A percentile compares a stretch with the other conserved stretches of the same genome.
Evolutionary conservation across 768 basidiomycete species (phyloP).

Genomic region (Hysterangium stoloniferum): DNA sequence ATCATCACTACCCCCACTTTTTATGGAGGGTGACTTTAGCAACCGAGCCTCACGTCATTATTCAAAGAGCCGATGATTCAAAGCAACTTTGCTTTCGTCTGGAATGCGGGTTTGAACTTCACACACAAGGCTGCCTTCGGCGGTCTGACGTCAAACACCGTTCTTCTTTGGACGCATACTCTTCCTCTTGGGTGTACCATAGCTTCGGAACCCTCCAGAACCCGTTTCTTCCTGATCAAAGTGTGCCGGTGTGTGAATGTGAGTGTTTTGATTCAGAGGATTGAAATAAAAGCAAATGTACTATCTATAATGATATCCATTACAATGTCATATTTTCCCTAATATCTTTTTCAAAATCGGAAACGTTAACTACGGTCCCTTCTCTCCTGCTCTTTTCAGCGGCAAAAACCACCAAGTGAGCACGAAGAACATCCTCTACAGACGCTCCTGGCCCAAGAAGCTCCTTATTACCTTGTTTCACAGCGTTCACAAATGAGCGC

Average conservation of each 20-base stretch:
- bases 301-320: no score
- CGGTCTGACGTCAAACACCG: conserved; percentile 45
- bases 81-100: conserved; percentile 25
- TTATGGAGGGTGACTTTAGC: conserved; percentile 41
- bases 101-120: conserved; percentile 44
- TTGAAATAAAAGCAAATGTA: no score
- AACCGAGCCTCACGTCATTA: conserved; percentile 24
- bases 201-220: not conserved
- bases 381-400: conserved; percentile 71
- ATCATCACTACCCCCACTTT: conserved; percentile 45
- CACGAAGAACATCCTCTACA: conserved; percentile 61
- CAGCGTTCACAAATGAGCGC: conserved; percentile 69
- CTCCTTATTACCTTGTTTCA: conserved; percentile 53
- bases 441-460: conserved; percentile 51
- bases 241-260: conserved; percentile 42
- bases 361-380: conserved; percentile 62
- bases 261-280: no score
- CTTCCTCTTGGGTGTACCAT: conserved; percentile 24
- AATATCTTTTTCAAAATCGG: conserved; percentile 42
- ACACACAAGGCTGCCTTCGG: conserved; percentile 40
- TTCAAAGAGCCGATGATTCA: no score
- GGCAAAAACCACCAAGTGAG: conserved; percentile 85
- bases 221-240: conserved; percentile 32
- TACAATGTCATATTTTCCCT: no score
- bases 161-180: conserved; percentile 53